Conservation (phyloP, 352 stramenopile genomes). For the Globisporangium paddicum region DNA sequence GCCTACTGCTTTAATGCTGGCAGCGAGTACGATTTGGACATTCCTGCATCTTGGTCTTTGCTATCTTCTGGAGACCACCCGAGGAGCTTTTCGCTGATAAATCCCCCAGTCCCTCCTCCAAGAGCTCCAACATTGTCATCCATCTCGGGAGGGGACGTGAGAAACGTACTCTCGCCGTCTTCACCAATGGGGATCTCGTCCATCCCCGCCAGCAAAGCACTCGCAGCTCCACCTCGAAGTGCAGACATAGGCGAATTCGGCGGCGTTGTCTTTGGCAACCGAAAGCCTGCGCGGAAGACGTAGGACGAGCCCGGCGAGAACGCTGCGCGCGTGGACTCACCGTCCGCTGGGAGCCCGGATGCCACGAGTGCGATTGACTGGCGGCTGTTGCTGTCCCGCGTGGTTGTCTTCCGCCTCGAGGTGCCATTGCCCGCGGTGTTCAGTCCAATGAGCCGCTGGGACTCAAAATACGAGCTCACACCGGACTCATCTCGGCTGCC, state of each 20-base stretch:
- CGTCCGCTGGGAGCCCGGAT: conserved; percentile 24
- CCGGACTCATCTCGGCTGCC: conserved; percentile 9
- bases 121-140: neutral
- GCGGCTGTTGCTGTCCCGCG: conserved; percentile 13
- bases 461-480: conserved; percentile 40
- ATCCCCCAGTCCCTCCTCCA: conserved; percentile 6
- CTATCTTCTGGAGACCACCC: conserved; percentile 33
- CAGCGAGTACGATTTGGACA: conserved; percentile 53
- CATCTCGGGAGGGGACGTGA: conserved; percentile 17
- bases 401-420: conserved; percentile 22
- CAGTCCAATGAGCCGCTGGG: conserved; percentile 30
- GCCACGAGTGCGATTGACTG: conserved; percentile 26
- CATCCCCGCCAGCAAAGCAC: neutral
- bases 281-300: conserved; percentile 54
- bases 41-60: conserved; percentile 19
- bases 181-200: conserved; percentile 6
- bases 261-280: conserved; percentile 40
- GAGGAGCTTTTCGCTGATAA: conserved; percentile 22
- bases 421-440: conserved; percentile 13
- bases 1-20: conserved; percentile 36
- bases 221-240: neutral
- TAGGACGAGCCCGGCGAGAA: conserved; percentile 39
- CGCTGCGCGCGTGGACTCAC: conserved; percentile 19
- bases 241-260: conserved; percentile 17
- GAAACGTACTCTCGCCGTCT: conserved; percentile 10